Evolutionary conservation across 2,329 filamentous ascomycete species (phyloP), one percentile per base, ranked within the genome.

Genomic region (Mycosphaerella sp.): DNA sequence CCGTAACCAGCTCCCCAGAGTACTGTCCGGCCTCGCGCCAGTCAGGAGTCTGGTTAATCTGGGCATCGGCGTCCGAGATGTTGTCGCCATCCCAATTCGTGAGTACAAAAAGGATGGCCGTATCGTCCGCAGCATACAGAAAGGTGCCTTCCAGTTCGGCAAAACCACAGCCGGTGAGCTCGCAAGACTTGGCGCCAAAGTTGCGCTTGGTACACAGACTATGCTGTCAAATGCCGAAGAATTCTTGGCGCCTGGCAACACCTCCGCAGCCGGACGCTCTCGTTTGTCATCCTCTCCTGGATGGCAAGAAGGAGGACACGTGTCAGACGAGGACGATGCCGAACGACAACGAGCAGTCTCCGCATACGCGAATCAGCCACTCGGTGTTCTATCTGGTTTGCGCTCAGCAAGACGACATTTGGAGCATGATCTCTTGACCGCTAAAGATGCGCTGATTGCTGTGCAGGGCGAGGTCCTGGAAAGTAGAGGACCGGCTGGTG

Each of bases 31-130:
- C 16, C 76, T 98, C 5, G 90, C 90, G 0, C 87, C 89, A 0
- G 84, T 97, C n/a, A 83, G 89, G 12, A 89, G 89, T 1, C 73
- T 98, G 1, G 91, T 94, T 44, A 95, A 95, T 59, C 87, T 98
- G 7, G 89, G 90, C 27, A 86, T 84, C 50, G 91, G 91, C 1
- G 82, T 98, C 62, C 82, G 81, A 52, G 86, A 97, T 61, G 79
- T 98, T 0, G 80, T 98, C 2, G 85, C 93, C 48, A 84, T 98
- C 3, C 93, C 93, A 0, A 85, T 98, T 66, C 82, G 82, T 12
- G 93, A 98, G 67, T 98, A 98, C 70, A 82, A 82, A 66, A 96
- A 95, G 68, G 93, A 98, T 60, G 93, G 93, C 0, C 84, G 93
- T 27, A 82, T 98, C 46, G 84, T 98, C 4, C 86, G 93, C 47